These are phyloP conservation scores for Aspergillus pseudotamarii DNA, from an alignment of 2,329 filamentous ascomycete genomes.

Conservation along the genomic window DNA sequence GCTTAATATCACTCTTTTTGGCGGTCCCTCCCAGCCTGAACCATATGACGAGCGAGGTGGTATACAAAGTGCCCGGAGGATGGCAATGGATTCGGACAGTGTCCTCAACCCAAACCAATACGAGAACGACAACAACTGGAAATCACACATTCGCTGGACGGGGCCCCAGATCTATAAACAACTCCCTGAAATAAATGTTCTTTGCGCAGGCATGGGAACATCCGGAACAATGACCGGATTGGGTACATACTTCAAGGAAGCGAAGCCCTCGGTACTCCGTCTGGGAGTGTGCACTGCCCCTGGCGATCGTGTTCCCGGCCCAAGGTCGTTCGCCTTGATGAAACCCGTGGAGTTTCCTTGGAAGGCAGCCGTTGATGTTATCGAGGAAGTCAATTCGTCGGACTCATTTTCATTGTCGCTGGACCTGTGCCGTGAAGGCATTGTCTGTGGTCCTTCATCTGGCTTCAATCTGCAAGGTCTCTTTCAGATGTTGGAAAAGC, in stretches of 20 bases:
- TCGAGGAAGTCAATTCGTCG: conserved; percentile 59
- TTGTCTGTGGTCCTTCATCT: conserved; percentile 64
- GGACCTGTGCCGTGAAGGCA: conserved; percentile 58
- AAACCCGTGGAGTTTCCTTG: conserved; percentile 60
- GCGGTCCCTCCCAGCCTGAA: conserved; percentile 62
- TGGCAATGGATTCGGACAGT: conserved; percentile 46
- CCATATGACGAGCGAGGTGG: conserved; percentile 57
- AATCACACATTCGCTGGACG: conserved; percentile 60
- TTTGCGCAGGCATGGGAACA: conserved; percentile 62
- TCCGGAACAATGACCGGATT: conserved; percentile 56
- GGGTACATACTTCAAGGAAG: conserved; percentile 53
- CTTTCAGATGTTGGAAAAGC: conserved; percentile 54
- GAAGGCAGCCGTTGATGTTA: conserved; percentile 56
- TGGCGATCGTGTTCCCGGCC: conserved; percentile 62
- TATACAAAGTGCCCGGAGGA: conserved; percentile 51
- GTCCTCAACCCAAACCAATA: conserved; percentile 61
- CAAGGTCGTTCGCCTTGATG: conserved; percentile 56
- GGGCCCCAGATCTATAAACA: conserved; percentile 61
- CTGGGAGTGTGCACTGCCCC: conserved; percentile 58
- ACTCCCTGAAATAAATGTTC: conserved; percentile 58
- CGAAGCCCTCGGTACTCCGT: conserved; percentile 45
- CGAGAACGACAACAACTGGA: conserved; percentile 51
- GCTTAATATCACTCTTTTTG: conserved; percentile 60
- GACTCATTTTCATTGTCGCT: conserved; percentile 59
- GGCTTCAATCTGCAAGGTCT: conserved; percentile 61